Conservation (phyloP, 345 rosid species). For the Rhodamnia rubescens region DNA sequence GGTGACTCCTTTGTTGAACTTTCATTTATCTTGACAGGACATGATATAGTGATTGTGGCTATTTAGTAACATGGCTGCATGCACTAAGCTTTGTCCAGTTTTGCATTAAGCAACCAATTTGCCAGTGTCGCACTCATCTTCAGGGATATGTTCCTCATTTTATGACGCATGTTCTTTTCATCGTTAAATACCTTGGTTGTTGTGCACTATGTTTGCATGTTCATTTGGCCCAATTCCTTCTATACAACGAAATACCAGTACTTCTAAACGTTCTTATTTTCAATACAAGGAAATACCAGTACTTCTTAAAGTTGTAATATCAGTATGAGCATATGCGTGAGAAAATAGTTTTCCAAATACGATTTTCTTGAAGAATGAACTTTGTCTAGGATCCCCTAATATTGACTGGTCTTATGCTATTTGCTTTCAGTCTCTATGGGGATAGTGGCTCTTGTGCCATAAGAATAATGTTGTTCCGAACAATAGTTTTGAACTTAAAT, state of each 20-base stretch:
- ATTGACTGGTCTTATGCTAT: background rate
- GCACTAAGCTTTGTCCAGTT: background rate
- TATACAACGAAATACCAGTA: background rate
- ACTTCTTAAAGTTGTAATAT: background rate
- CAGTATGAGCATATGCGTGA: background rate
- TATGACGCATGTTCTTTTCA: background rate
- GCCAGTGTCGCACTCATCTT: background rate
- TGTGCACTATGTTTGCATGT: background rate
- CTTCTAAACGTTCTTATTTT: background rate
- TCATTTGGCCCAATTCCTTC: background rate
- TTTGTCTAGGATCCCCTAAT: background rate
- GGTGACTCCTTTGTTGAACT: conserved; percentile 27
- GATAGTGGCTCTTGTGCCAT: background rate
- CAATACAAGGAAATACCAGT: background rate
- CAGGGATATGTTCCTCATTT: background rate
- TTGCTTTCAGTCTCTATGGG: background rate
- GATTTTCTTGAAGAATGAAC: background rate
- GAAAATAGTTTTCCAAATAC: background rate
- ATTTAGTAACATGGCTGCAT: background rate
- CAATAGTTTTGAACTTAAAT: background rate
- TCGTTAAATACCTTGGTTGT: background rate
- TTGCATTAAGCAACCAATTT: background rate
- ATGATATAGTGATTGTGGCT: background rate
- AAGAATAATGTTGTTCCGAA: background rate
- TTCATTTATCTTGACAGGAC: background rate